These are phyloP conservation scores for Pseudogymnoascus sp. DNA, from an alignment of 2,329 filamentous ascomycete species.

Conservation along the genomic window DNA sequence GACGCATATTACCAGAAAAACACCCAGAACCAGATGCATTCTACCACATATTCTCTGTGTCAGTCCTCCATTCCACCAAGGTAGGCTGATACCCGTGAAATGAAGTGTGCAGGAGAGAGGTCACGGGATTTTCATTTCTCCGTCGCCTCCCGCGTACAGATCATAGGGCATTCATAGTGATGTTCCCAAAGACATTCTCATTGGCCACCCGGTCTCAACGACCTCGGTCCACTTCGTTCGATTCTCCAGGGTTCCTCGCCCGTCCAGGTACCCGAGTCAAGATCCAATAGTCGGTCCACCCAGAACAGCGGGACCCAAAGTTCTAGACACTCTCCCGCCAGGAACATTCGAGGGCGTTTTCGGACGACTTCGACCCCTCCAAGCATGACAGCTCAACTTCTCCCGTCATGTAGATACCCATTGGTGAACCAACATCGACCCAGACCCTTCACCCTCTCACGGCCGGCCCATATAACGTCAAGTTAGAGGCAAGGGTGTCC, in stretches of 20 bases:
- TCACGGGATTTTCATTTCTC: background rate
- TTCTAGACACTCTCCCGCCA: background rate
- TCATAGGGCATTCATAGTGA: conserved; percentile 1
- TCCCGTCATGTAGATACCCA: conserved; percentile 3
- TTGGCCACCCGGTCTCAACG: background rate
- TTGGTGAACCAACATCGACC: background rate
- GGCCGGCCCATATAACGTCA: background rate
- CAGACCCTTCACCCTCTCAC: background rate
- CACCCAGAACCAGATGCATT: background rate
- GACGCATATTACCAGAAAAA: background rate
- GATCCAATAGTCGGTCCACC: conserved; percentile 1
- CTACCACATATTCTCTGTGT: background rate
- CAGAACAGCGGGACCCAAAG: conserved; percentile 4
- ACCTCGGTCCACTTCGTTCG: background rate
- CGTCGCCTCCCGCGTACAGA: background rate
- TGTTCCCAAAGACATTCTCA: background rate
- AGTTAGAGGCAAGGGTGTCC: conserved; percentile 2
- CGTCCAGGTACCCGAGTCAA: conserved; percentile 6
- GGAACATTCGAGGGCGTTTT: background rate
- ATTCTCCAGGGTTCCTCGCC: background rate
- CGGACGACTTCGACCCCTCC: background rate
- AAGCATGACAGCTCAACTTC: conserved; percentile 8
- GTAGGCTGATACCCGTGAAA: background rate
- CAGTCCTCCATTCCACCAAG: background rate
- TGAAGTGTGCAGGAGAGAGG: background rate